These are phyloP conservation scores for Pistacia atlantica DNA, from an alignment of 345 rosid genomes.

Conservation along the genomic window DNA sequence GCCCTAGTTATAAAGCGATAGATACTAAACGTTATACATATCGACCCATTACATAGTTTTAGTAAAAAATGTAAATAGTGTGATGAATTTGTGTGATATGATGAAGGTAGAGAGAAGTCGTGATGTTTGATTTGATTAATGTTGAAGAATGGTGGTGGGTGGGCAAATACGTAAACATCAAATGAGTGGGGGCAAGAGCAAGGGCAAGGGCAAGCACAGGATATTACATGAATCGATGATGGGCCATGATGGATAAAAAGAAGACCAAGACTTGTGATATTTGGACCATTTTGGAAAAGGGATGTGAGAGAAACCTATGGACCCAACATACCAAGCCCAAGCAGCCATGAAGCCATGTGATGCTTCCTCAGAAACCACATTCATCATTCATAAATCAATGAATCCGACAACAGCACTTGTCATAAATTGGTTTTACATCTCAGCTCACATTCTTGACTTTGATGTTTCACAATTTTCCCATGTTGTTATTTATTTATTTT, in stretches of 20 bases:
- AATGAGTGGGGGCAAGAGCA: not conserved
- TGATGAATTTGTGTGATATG: no score
- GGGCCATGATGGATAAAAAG: not conserved
- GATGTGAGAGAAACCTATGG: constrained; percentile 8
- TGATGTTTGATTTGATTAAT: not conserved
- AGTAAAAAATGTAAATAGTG: no score
- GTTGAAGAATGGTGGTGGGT: not conserved
- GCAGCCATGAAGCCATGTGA: not conserved
- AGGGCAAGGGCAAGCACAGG: not conserved
- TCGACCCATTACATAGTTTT: no score
- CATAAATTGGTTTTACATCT: not conserved
- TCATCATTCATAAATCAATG: not conserved
- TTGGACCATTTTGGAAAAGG: not conserved
- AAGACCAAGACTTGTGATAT: no score
- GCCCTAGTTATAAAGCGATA: no score
- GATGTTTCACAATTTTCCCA: no score
- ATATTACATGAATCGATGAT: not conserved
- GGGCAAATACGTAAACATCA: not conserved
- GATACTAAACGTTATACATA: no score
- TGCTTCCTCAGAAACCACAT: not conserved
- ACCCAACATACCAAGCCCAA: not conserved
- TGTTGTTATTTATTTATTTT: no score
- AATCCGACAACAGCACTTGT: not conserved
- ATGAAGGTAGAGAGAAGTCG: not conserved
- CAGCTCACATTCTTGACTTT: not conserved